Evolutionary conservation across 1,284 basidiomycete species (phyloP), one percentile per base, ranked within the genome.

Genomic region (Afroboletus lepidellus): DNA sequence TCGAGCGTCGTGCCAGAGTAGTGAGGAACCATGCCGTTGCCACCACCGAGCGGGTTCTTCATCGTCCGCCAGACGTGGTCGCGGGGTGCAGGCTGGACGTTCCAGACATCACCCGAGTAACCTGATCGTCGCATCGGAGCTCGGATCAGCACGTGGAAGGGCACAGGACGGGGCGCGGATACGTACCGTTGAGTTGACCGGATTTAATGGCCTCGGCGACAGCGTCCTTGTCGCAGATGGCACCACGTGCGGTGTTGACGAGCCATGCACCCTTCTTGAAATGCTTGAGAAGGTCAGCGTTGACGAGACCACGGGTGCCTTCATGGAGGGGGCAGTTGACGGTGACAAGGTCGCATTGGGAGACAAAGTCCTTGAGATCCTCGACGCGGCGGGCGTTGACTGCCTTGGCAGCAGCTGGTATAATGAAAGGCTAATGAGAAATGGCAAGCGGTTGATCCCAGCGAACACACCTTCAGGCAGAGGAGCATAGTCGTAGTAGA

Each of bases 261-360:
- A 95, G 80, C 88, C 90, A 94, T n/a, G 89, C 80, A 45, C 85
- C 85, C 66, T 90, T 88, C 82, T 98, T 97, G 83, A 97, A 91
- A 76, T 91, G 87, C 66, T 81, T 81, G 62, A 98, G 77, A 46
- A 92, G 83, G 36, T 94, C 90, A 39, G 81, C 80, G 76, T 94
- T 91, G 65, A 94, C 77, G 30, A 94, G 81, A 21, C 87, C 90
- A 43, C 77, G 76, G 34, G 94, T 96, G 37, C 86, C 85, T 68
- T 94, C 92, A 77, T 96, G 92, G 27, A 98, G 78, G 38, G 94
- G 94, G 71, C 86, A 89, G 78, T 97, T 98, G 73, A 94, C 81
- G 36, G 90, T 92, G 59, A 94, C 77, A 49, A 94, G 82, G 65
- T 38, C 90, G 67, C 87, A 90, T 72, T 86, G 81, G 21, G 84